Evolutionary conservation across 805 yeast genomes (phyloP).

Genomic region (Candida silvatica): DNA sequence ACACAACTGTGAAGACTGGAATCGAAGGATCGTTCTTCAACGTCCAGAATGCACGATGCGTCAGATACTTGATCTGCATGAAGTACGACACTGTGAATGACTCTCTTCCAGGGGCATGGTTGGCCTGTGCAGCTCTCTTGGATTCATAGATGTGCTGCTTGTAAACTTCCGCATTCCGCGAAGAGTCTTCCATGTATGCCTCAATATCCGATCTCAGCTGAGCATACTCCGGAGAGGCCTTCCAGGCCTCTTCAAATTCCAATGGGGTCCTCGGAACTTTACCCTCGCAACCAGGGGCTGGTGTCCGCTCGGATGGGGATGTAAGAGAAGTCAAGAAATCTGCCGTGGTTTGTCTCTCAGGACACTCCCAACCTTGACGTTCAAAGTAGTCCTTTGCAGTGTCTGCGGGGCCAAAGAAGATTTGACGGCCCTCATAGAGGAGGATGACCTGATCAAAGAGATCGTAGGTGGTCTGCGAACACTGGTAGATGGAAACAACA

Average conservation of each 20-base stretch:
- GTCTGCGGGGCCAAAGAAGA: slow-evolving; percentile 25
- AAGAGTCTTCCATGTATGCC: slow-evolving; percentile 9
- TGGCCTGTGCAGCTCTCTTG: slow-evolving; percentile 45
- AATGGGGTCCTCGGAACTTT: slow-evolving; percentile 28
- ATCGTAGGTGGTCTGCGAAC: slow-evolving; percentile 30
- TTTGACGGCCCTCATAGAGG: slow-evolving; percentile 31
- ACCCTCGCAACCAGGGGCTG: slow-evolving; percentile 23
- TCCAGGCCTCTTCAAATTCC: slow-evolving; percentile 32
- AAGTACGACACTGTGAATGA: slow-evolving; percentile 42
- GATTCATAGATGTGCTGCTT: slow-evolving; percentile 21
- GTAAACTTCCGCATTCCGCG: slow-evolving; percentile 17
- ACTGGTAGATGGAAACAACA: slow-evolving; percentile 35
- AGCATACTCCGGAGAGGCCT: slow-evolving; percentile 22
- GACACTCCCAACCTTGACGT: slow-evolving; percentile 31
- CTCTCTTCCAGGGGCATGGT: slow-evolving; percentile 34
- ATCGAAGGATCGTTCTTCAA: slow-evolving; percentile 41
- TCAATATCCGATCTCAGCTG: slow-evolving; percentile 27
- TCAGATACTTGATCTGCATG: slow-evolving; percentile 41
- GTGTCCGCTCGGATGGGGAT: slow-evolving; percentile 22
- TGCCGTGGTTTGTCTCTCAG: slow-evolving; percentile 33
- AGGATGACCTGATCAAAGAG: slow-evolving; percentile 29
- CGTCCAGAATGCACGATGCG: slow-evolving; percentile 39
- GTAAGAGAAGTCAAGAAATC: slow-evolving; percentile 30
- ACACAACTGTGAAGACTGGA: slow-evolving; percentile 30
- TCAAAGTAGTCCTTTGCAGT: slow-evolving; percentile 27